phyloP scores from a whole-genome alignment of 805 yeast genomes.

The Schwanniomyces pseudopolymorphus region DNA sequence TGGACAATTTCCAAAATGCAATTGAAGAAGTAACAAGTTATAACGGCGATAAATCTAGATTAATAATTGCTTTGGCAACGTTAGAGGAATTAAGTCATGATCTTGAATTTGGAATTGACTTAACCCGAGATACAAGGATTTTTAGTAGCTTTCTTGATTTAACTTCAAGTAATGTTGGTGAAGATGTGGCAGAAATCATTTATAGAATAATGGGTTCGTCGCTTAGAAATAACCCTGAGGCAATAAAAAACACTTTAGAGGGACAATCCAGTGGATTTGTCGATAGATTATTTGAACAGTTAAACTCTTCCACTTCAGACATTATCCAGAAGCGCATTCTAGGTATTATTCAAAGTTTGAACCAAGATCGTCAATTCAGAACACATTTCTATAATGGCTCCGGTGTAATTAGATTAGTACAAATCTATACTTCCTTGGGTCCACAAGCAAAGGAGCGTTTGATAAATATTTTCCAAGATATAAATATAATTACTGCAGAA shows the following conservation, averaged over 20 bases:
- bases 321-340: constrained; percentile 47
- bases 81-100: constrained; percentile 68
- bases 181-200: constrained; percentile 47
- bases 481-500: constrained; percentile 18
- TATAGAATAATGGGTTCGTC: constrained; percentile 65
- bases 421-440: constrained; percentile 26
- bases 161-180: constrained; percentile 6
- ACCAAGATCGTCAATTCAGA: constrained; percentile 36
- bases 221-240: constrained; percentile 72
- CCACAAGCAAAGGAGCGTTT: constrained; percentile 35
- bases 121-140: constrained; percentile 36
- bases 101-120: constrained; percentile 54
- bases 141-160: constrained; percentile 30
- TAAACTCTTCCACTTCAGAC: constrained; percentile 19
- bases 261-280: constrained; percentile 18
- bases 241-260: constrained; percentile 39
- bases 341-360: constrained; percentile 51
- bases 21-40: constrained; percentile 16
- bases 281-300: constrained; percentile 17
- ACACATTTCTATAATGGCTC: constrained; percentile 21
- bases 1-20: constrained; percentile 15
- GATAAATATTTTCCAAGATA: constrained; percentile 48
- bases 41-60: constrained; percentile 16
- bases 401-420: constrained; percentile 25
- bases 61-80: constrained; percentile 36